Evolutionary conservation across 306 rosid species (phyloP).

Genomic region (Alnus rubra): DNA sequence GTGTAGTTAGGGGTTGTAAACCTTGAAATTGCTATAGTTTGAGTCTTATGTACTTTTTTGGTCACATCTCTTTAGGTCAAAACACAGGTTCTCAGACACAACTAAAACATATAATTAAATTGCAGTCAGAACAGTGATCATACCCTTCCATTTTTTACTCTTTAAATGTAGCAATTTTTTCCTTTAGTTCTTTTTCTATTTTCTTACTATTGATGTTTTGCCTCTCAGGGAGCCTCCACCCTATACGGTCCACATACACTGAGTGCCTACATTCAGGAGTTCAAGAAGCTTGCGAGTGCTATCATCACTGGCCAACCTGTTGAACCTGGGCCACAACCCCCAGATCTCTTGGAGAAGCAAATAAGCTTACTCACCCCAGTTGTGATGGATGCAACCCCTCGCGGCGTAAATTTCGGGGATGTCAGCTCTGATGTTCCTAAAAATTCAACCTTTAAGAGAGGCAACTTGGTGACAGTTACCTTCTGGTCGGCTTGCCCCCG

Average conservation of each 20-base stretch:
- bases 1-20: too few species aligned
- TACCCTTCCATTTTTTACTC: not conserved
- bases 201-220: slow-evolving; percentile 1
- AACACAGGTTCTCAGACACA: not conserved
- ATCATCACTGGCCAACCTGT: slow-evolving; percentile 40
- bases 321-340: slow-evolving; percentile 77
- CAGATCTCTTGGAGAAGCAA: slow-evolving; percentile 71
- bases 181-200: not conserved
- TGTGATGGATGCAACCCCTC: slow-evolving; percentile 69
- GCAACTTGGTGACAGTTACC: slow-evolving; percentile 54
- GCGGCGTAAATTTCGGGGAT: slow-evolving; percentile 68
- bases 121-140: not conserved
- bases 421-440: slow-evolving; percentile 56
- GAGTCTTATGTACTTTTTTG: not conserved
- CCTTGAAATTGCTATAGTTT: too few species aligned
- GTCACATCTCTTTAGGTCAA: not conserved
- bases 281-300: slow-evolving; percentile 75
- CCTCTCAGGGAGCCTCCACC: slow-evolving; percentile 82
- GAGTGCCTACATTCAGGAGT: slow-evolving; percentile 87
- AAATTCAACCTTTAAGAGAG: slow-evolving; percentile 69
- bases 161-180: not conserved
- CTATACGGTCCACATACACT: slow-evolving; percentile 88
- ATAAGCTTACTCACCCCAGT: slow-evolving; percentile 82
- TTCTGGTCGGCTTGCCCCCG: slow-evolving; percentile 97
- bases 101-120: not conserved